These are phyloP conservation scores for Papiliotrema terrestris DNA, from an alignment of 1,284 basidiomycete species.

Conservation along the genomic window DNA sequence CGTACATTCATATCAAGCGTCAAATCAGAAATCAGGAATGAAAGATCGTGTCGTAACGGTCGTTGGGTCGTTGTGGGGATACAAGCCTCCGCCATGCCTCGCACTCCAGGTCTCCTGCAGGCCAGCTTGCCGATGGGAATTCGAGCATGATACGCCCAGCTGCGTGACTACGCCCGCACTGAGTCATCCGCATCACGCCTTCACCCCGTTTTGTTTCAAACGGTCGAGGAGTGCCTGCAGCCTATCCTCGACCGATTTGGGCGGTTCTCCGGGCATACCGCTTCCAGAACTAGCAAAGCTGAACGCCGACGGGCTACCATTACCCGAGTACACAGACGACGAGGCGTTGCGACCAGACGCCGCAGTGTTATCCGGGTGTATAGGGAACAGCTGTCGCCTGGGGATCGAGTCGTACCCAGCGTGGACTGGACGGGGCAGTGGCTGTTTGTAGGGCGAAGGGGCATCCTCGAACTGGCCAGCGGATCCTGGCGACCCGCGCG, in stretches of 20 bases:
- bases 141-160: too few relatives aligned
- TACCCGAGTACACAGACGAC: neutral
- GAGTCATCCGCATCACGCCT: too few relatives aligned
- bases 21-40: too few relatives aligned
- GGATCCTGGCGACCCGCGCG: conserved; percentile 8
- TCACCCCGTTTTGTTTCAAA: conserved; percentile 19
- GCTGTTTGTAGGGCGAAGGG: conserved; percentile 12
- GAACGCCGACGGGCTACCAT: conserved; percentile 19
- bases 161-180: too few relatives aligned
- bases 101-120: too few relatives aligned
- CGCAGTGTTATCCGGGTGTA: conserved; percentile 1
- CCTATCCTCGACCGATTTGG: conserved; percentile 36
- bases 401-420: conserved; percentile 5
- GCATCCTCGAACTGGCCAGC: conserved; percentile 32
- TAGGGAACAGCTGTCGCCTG: conserved; percentile 23
- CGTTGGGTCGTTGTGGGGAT: too few relatives aligned
- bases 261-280: conserved; percentile 4
- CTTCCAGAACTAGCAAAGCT: conserved; percentile 26
- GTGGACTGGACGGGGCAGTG: neutral
- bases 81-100: too few relatives aligned
- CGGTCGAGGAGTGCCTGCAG: conserved; percentile 44
- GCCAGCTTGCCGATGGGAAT: too few relatives aligned
- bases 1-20: too few relatives aligned
- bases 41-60: too few relatives aligned
- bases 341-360: neutral